Evolutionary conservation across 805 yeast genomes (phyloP), one percentile per base, ranked within the genome.

Genomic region (Blastobotrys mokoenaii): DNA sequence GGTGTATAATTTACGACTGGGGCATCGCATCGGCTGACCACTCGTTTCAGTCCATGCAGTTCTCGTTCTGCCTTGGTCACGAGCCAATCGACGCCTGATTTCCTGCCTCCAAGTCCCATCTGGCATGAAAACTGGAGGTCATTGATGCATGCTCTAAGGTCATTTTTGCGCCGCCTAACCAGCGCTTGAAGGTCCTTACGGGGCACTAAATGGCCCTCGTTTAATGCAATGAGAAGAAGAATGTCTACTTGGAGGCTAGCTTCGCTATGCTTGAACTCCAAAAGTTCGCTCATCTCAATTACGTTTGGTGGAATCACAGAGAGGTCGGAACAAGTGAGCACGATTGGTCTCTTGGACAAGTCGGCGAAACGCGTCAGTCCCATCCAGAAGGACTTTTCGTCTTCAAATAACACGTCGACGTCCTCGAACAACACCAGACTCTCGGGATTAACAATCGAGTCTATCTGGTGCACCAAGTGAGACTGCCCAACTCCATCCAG

Each of bases 341-440:
- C 71, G 0, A 86, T 71, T 0, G 95, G 95, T 44, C 89, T 65
- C 51, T 85, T 69, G 0, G 86, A 72, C 14, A 74, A 71, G 32
- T 70, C 68, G 34, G 87, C 62, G 11, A 85, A 69, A 41, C 77
- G 80, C 39, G 73, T 75, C 2, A 87, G 70, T 1, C 82, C 78
- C 1, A 70, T 57, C 96, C 97, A 93, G 58, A 90, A 89, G 1
- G 79, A 78, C 46, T 74, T 77, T 55, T 93, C 97, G 35, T 73
- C 77, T 44, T 78, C 86, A 55, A 82, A 86, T 15, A 89, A 60
- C 9, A 85, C 68, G 59, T 90, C 96, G 35, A 84, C 89, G 55
- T 90, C 96, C 54, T 89, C 96, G 46, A 90, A 70, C 30, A 93
- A 62, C 3, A 93, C 80, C 4, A 87, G 66, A 6, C 90, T 88